Conservation (phyloP, 495 filamentous ascomycete genomes). For the Hypoxylon perforatum region DNA sequence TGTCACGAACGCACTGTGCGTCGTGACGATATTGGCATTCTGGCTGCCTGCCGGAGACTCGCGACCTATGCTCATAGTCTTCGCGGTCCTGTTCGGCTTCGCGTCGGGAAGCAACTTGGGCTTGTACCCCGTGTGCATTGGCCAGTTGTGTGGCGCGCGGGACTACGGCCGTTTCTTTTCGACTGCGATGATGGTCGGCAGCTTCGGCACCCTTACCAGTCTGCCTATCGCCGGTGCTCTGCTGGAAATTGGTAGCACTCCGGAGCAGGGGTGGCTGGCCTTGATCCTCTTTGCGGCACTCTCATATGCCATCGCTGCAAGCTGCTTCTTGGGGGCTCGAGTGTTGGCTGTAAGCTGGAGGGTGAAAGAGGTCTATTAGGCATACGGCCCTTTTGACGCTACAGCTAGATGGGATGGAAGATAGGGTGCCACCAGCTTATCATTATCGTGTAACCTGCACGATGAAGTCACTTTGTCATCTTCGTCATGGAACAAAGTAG, state of each 20-base stretch:
- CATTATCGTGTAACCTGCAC: no score
- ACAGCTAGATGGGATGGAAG: not conserved
- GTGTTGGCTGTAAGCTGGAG: slow-evolving; percentile 76
- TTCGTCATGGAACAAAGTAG: not conserved
- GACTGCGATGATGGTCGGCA: slow-evolving; percentile 88
- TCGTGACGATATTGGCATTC: slow-evolving; percentile 75
- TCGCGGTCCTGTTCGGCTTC: slow-evolving; percentile 84
- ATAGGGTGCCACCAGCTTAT: not conserved
- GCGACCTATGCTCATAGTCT: slow-evolving; percentile 73
- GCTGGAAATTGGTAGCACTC: slow-evolving; percentile 51
- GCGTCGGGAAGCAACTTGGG: slow-evolving; percentile 86
- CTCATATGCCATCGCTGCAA: slow-evolving; percentile 69
- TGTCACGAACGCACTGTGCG: slow-evolving; percentile 69
- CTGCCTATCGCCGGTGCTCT: slow-evolving; percentile 88
- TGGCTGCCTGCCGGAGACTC: slow-evolving; percentile 79
- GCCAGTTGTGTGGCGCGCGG: slow-evolving; percentile 87
- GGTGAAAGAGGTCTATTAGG: slow-evolving; percentile 59
- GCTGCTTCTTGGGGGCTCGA: slow-evolving; percentile 71
- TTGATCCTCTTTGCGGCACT: slow-evolving; percentile 75
- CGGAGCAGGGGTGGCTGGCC: slow-evolving; percentile 66
- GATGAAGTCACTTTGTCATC: no score
- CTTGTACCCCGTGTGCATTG: slow-evolving; percentile 88
- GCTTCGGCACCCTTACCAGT: slow-evolving; percentile 87
- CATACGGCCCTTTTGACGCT: not conserved
- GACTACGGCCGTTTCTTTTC: slow-evolving; percentile 88